Evolutionary conservation across 1,284 basidiomycete genomes (phyloP), one percentile per base, ranked within the genome.

Genomic region (Sanghuangporus weigelae): DNA sequence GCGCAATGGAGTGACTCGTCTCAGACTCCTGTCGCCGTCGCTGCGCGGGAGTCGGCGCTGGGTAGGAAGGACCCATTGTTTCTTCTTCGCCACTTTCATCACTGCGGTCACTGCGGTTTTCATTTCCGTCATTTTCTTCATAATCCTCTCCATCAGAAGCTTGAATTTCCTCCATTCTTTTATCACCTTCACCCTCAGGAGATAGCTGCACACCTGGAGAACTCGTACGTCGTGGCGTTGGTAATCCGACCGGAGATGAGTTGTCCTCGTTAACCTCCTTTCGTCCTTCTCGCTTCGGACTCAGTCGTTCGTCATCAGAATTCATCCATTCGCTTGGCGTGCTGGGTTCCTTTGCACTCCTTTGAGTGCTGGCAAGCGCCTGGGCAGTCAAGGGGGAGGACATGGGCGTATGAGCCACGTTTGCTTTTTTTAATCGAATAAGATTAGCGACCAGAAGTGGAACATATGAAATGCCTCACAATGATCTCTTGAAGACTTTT

Each of bases 291-390:
- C 8, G 16, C 38, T 26, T 44, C 39, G 10, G 56, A n/a, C 21
- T 21, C 31, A n/a, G 35, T 14, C 36, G 26, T 48, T 62, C 64
- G 10, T 59, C 42, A 12, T 62, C 64, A 19, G 60, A 62, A 48
- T 36, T 42, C 19, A n/a, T 46, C 64, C 64, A 65, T 38, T 59
- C 60, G 7, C 60, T 58, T 3, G 64, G 64, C 36, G 64, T 65
- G 26, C 46, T 63, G n/a, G 57, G 62, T n/a, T 19, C 10, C 35
- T 35, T 44, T 5, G 4, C 35, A 10, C 36, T 38, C 23, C 44
- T 38, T 3, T 42, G 21, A 54, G 11, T 61, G 3, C 31, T 36
- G 39, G 31, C 14, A 44, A 19, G 14, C 39, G 51, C 19, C 56
- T 19, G 40, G 31, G n/a, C 12, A 14, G 39, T 35, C 56, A 44